These are phyloP conservation scores for Penicillium sp. DNA, from an alignment of 2,329 filamentous ascomycete genomes.

Conservation along the genomic window DNA sequence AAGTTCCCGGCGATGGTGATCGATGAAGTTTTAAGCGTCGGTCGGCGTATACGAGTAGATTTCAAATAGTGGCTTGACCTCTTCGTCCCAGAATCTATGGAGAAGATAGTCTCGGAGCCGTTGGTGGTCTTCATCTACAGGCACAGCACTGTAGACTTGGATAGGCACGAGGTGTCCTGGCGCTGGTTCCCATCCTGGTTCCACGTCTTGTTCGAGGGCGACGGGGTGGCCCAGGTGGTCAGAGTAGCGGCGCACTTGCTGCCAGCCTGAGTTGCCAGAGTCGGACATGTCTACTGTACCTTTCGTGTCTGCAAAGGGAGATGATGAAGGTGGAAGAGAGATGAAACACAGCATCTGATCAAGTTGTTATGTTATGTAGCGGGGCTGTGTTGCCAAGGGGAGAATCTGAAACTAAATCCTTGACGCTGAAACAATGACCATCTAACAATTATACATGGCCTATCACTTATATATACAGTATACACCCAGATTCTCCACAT, in stretches of 20 bases:
- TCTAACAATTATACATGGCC: too few relatives aligned
- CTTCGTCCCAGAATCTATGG: slow-evolving; percentile 15
- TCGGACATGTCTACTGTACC: not conserved
- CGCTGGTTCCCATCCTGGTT: slow-evolving; percentile 9
- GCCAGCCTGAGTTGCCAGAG: slow-evolving; percentile 12
- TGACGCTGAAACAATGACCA: too few relatives aligned
- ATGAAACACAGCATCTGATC: too few relatives aligned
- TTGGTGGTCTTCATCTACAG: slow-evolving; percentile 3
- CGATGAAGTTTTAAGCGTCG: slow-evolving; percentile 23
- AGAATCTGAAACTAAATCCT: too few relatives aligned
- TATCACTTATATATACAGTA: too few relatives aligned
- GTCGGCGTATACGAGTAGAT: slow-evolving; percentile 27
- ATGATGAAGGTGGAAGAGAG: too few relatives aligned
- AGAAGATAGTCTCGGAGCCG: slow-evolving; percentile 22
- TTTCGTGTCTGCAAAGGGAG: too few relatives aligned
- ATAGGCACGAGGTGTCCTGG: slow-evolving; percentile 7
- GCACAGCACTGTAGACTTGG: slow-evolving; percentile 20
- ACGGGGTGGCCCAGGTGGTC: slow-evolving; percentile 25
- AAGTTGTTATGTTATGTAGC: too few relatives aligned
- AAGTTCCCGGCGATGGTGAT: slow-evolving; percentile 24
- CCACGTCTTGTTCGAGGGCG: slow-evolving; percentile 23
- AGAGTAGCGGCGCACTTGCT: slow-evolving; percentile 20
- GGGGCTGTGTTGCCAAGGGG: too few relatives aligned
- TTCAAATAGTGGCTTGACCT: slow-evolving; percentile 23
- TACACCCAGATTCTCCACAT: too few relatives aligned